Conservation (phyloP, 177 flowering plant genomes). For the Tripterygium wilfordii region DNA sequence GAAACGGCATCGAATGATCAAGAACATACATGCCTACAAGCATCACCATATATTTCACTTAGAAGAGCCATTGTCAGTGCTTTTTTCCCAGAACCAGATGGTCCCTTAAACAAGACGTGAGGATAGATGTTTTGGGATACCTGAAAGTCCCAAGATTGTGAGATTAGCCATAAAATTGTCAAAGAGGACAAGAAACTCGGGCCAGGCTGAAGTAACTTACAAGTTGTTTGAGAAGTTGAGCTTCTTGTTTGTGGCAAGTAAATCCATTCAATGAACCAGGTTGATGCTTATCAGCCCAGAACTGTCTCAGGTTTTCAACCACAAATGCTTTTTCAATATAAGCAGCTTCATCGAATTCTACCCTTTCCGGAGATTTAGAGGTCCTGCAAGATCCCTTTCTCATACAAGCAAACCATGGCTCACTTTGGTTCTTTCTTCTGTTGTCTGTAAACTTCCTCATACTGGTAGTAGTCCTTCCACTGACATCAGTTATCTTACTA, state of each 20-base stretch:
- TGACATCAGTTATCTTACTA: conserved; percentile 41
- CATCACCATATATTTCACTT: conserved; percentile 55
- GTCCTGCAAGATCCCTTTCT: conserved; percentile 51
- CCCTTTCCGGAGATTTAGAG: conserved; percentile 42
- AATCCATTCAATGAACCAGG: conserved; percentile 63
- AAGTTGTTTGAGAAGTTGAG: conserved; percentile 52
- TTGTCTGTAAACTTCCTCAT: conserved; percentile 37
- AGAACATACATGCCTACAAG: conserved; percentile 49
- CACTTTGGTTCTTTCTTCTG: conserved; percentile 42
- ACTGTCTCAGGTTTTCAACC: conserved; percentile 56
- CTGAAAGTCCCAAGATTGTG: conserved; percentile 16
- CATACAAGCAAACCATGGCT: conserved; percentile 56
- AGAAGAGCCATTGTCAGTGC: conserved; percentile 53
- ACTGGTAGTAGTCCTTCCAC: conserved; percentile 33
- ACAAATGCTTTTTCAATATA: conserved; percentile 63
- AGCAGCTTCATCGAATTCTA: conserved; percentile 47
- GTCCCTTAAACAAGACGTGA: conserved; percentile 68
- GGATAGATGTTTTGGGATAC: conserved; percentile 38
- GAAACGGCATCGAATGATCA: neutral
- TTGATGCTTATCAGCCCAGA: no score
- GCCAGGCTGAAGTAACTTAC: conserved; percentile 27
- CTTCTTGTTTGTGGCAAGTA: conserved; percentile 70
- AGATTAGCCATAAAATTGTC: neutral
- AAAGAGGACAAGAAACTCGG: neutral
- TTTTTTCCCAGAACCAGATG: conserved; percentile 65